phyloP scores from a whole-genome alignment of 208 protist species.

The Wallacemonas sp. region DNA sequence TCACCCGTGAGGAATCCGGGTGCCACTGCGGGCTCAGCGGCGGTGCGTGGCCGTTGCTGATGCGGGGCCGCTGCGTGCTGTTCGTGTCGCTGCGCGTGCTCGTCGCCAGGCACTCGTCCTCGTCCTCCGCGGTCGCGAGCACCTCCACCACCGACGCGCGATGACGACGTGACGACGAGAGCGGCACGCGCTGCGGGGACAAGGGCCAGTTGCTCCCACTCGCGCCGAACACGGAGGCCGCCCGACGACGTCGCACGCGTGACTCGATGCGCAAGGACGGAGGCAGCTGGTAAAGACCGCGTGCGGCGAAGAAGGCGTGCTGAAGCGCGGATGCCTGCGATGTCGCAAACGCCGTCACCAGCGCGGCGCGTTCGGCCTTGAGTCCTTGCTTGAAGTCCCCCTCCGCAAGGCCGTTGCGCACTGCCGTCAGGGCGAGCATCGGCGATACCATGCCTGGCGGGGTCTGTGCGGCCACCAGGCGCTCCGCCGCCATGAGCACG shows the following conservation, averaged over 20 bases:
- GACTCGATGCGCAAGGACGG: background rate
- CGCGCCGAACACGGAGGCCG: background rate
- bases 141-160: background rate
- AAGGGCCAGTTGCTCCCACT: background rate
- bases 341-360: slow-evolving; percentile 8
- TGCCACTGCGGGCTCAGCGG: background rate
- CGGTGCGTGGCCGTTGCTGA: too few species aligned
- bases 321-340: background rate
- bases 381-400: slow-evolving; percentile 8
- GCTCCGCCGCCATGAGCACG: background rate
- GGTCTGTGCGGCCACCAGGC: background rate
- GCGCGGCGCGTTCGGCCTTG: background rate
- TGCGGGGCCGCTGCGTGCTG: too few species aligned
- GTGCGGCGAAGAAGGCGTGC: slow-evolving; percentile 3
- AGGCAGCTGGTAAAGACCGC: slow-evolving; percentile 4
- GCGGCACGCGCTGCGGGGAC: background rate
- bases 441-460: slow-evolving; percentile 16
- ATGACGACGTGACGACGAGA: background rate
- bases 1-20: background rate
- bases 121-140: too few species aligned
- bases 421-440: background rate
- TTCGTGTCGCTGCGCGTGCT: slow-evolving; percentile 11
- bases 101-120: background rate
- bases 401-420: slow-evolving; percentile 8
- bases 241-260: background rate